Base-by-base conservation (phyloP, 2,329 filamentous ascomycete species). In the Malbranchea cinnamomea region DNA sequence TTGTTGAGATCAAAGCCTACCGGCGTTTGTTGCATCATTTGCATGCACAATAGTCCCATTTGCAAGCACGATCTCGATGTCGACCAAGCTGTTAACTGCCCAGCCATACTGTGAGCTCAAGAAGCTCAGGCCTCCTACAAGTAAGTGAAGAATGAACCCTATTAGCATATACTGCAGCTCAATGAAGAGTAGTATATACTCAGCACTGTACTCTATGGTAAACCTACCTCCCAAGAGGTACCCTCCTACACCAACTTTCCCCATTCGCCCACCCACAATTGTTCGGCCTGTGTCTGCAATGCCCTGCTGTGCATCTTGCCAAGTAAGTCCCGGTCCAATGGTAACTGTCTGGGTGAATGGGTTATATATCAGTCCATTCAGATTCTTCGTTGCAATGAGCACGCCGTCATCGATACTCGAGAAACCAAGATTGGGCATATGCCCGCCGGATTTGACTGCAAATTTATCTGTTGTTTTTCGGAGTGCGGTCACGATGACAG, bases 371-470 rank as follows among this genome's bases (percentile, higher is more conserved):
- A 52, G 45, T 21, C 48, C 42, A 22, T 57, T 45, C 12, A 60
- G 41, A 50, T 59, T 47, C 53, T 65, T 44, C 33, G 65, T 63
- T 2, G 50, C 52, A 26, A 60, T 54, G 23, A 65, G 45, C 5
- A 59, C 48, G 1, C 57, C 61, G 11, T 54, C 53, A 25, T 57
- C 52, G 24, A 61, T 56, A 39, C 56, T 62, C 4, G 57, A 54
- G 34, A 60, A 63, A 19, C 57, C 56, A 34, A 58, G 56, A 34
- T 60, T 63, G 1, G 56, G 57, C 33, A 58, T 57, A 41, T 64
- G 60, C 1, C 60, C 60, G 5, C 65, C 67, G 6, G 60, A 57
- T 44, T 65, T 60, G 48, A 71, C 57, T 14, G 67, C 71, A 27
- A 74, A 67, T 4, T 65, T 48, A 32, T 63, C 63, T 20, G 57